Evolutionary conservation across 208 protist species (phyloP).

Genomic region (Leishmania lainsoni): DNA sequence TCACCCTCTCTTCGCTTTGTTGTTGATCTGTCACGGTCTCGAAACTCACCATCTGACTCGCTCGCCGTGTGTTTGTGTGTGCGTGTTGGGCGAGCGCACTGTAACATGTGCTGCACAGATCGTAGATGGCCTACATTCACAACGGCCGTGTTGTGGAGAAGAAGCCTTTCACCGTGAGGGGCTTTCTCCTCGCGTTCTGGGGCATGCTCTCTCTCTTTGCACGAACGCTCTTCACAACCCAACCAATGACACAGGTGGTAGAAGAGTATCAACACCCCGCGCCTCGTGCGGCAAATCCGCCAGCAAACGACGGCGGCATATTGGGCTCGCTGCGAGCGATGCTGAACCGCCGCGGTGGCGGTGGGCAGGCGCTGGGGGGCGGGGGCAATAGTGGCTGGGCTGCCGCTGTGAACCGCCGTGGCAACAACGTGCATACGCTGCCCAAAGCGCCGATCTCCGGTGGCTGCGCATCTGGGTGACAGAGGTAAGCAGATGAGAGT

Average conservation of each 20-base stretch:
- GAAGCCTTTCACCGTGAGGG: conserved; percentile 67
- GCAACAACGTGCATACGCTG: conserved; percentile 56
- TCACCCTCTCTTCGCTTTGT: background rate
- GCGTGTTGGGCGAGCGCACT: too few relatives aligned
- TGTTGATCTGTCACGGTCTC: background rate
- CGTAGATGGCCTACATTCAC: conserved; percentile 71
- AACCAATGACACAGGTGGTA: conserved; percentile 43
- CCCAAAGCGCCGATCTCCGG: conserved; percentile 40
- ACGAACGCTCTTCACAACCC: conserved; percentile 60
- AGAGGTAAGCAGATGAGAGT: conserved; percentile 26
- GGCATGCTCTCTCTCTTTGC: conserved; percentile 64
- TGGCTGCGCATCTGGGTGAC: conserved; percentile 27
- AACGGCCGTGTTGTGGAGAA: conserved; percentile 77
- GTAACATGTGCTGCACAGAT: background rate
- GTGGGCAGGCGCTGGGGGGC: conserved; percentile 12
- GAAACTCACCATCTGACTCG: too few relatives aligned
- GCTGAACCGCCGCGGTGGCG: conserved; percentile 20
- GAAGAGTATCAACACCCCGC: conserved; percentile 38
- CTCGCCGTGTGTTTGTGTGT: background rate
- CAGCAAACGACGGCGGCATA: conserved; percentile 5
- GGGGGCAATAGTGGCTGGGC: conserved; percentile 28
- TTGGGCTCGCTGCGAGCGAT: conserved; percentile 7
- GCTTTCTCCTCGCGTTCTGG: conserved; percentile 48
- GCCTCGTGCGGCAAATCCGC: conserved; percentile 2
- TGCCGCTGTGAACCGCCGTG: conserved; percentile 29